Conservation (phyloP, 208 protist species). For the Trypanosoma vivax region DNA sequence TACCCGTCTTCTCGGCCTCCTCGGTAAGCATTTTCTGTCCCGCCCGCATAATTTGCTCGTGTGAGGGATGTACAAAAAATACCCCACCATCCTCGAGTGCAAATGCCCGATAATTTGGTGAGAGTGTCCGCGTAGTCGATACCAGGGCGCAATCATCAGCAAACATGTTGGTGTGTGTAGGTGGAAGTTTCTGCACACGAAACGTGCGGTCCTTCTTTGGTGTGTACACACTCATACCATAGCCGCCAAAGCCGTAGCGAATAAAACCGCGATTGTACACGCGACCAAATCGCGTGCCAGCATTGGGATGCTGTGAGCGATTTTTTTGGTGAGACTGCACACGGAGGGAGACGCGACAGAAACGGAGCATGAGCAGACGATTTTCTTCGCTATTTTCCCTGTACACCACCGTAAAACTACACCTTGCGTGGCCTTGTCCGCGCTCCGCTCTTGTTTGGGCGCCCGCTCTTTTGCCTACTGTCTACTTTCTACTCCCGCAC, state of each 20-base stretch:
- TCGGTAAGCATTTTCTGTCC: conserved; percentile 57
- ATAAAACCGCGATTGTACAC: conserved; percentile 85
- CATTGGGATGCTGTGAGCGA: conserved; percentile 72
- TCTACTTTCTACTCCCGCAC: too few species aligned
- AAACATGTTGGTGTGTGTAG: conserved; percentile 13
- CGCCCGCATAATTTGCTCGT: conserved; percentile 78
- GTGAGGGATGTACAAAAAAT: conserved; percentile 73
- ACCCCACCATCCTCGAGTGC: conserved; percentile 76
- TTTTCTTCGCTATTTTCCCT: neutral
- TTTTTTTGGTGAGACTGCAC: conserved; percentile 86
- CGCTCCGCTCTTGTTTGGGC: too few species aligned
- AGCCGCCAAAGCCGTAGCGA: conserved; percentile 85
- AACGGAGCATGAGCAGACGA: conserved; percentile 49
- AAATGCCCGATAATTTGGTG: conserved; percentile 79
- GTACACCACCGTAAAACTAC: neutral
- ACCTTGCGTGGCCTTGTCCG: too few species aligned
- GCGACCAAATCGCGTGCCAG: conserved; percentile 81
- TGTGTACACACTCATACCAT: conserved; percentile 85
- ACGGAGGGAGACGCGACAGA: conserved; percentile 34
- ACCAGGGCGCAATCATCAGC: conserved; percentile 40
- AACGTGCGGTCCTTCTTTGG: conserved; percentile 79
- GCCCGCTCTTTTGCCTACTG: too few species aligned
- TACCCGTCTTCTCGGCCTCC: conserved; percentile 51
- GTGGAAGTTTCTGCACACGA: conserved; percentile 22
- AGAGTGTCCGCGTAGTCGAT: conserved; percentile 64